Evolutionary conservation across 2,329 filamentous ascomycete species (phyloP), one percentile per base, ranked within the genome.

Genomic region (Pyrenochaeta sp.): DNA sequence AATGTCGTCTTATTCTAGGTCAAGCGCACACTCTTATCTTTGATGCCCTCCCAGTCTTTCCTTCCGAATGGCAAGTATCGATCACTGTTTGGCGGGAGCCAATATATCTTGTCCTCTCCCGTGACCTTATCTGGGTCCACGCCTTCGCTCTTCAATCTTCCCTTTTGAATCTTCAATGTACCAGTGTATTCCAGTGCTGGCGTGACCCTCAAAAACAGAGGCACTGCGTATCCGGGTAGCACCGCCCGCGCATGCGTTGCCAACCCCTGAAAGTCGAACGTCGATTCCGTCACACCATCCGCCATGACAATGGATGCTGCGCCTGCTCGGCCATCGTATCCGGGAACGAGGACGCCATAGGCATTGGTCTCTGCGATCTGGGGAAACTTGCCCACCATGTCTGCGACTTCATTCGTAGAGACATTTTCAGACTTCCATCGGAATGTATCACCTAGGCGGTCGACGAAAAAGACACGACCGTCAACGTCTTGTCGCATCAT

Each of bases 371-470:
- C 74, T 14, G 69, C 71, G 5, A 77, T 58, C 31, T 74, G 68
- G 1, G 68, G 61, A 37, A 67, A 73, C n/a, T 56, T 55, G 20
- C 73, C 72, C 2, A 77, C 35, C 24, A 72, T 65, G 37, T 76
- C 72, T 29, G 67, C 60, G 7, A 78, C 74, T 55, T 77, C 74
- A 34, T 69, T 73, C 4, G 75, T 76, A 1, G 74, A 75, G 3
- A 77, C 72, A 52, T 78, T 77, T 53, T 77, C 74, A 3, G 72
- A 72, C 45, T 70, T 74, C 70, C 70, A 73, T 35, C 69, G 66
- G 50, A 71, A 72, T 3, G 69, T 72, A 35, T 72, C 69, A 35
- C 69, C 69, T 6, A 72, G 53, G 28, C 69, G 63, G 38, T 72
- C 69, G 23, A 71, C 66, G 43, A 72, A 72, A 55, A 60, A 72